Conservation (phyloP, 2,329 filamentous ascomycete genomes). For the Biscogniauxia marginata region DNA sequence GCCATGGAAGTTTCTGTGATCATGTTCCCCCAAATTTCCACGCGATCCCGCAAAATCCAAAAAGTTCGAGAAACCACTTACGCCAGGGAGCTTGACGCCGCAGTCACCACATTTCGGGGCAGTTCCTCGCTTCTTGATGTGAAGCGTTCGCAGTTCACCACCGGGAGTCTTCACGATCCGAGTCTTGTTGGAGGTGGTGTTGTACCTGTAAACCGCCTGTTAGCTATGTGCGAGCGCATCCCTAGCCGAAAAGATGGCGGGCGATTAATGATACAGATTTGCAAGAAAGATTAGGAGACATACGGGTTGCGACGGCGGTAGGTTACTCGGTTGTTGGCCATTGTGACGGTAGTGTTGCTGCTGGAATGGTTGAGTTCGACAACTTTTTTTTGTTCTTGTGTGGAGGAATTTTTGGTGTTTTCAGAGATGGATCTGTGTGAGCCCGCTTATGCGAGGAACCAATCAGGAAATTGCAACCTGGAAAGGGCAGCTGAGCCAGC, state of each 20-base stretch:
- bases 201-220: conserved; percentile 67
- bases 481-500: neutral
- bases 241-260: neutral
- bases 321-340: conserved; percentile 59
- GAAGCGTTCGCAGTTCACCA: conserved; percentile 90
- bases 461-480: conserved; percentile 21
- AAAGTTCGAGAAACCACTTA: conserved; percentile 58
- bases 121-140: conserved; percentile 99
- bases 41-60: neutral
- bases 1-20: neutral
- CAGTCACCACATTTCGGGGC: conserved; percentile 99
- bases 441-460: conserved; percentile 24
- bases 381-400: conserved; percentile 29
- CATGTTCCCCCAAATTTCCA: neutral
- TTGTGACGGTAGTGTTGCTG: conserved; percentile 44
- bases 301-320: conserved; percentile 81
- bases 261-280: no score
- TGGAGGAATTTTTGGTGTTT: conserved; percentile 31
- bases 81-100: conserved; percentile 93
- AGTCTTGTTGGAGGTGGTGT: conserved; percentile 97
- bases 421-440: conserved; percentile 26
- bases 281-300: conserved; percentile 40
- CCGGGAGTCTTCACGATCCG: conserved; percentile 95
- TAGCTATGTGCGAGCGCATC: conserved; percentile 7
- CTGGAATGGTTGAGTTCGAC: conserved; percentile 25